These are phyloP conservation scores for Centrapalus pauciflorus DNA, from an alignment of 129 eudicot genomes.

Conservation along the genomic window DNA sequence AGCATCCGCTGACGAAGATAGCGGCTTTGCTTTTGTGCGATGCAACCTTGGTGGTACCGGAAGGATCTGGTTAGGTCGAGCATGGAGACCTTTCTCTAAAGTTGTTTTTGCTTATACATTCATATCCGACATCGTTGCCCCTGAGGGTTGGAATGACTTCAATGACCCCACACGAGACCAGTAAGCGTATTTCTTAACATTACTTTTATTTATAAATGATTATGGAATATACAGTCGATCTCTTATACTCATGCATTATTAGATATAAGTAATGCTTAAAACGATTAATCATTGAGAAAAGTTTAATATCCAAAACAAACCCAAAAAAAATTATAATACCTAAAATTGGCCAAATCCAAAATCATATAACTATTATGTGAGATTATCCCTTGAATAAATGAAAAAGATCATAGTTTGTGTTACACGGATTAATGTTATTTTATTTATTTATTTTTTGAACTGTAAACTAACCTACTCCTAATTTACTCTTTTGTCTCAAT, in stretches of 20 bases:
- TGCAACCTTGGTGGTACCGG: slow-evolving; percentile 92
- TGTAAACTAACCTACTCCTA: too few relatives aligned
- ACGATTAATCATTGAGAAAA: too few relatives aligned
- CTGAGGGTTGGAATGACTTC: slow-evolving; percentile 97
- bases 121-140: slow-evolving; percentile 76
- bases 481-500: too few relatives aligned
- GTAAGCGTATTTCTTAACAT: slow-evolving; percentile 34
- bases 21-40: slow-evolving; percentile 67
- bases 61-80: slow-evolving; percentile 93
- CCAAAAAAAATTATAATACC: not conserved
- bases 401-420: not conserved
- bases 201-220: not conserved
- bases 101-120: slow-evolving; percentile 63
- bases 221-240: too few relatives aligned
- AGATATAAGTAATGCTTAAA: too few relatives aligned
- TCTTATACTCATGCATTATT: too few relatives aligned
- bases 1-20: slow-evolving; percentile 67
- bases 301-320: too few relatives aligned
- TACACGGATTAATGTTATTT: too few relatives aligned
- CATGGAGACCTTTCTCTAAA: slow-evolving; percentile 89
- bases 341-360: not conserved
- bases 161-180: slow-evolving; percentile 78
- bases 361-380: not conserved
- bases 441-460: too few relatives aligned
- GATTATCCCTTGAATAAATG: too few relatives aligned